phyloP scores from a whole-genome alignment of 2,329 filamentous ascomycete species.

The Exophiala phaeomuriformis region DNA sequence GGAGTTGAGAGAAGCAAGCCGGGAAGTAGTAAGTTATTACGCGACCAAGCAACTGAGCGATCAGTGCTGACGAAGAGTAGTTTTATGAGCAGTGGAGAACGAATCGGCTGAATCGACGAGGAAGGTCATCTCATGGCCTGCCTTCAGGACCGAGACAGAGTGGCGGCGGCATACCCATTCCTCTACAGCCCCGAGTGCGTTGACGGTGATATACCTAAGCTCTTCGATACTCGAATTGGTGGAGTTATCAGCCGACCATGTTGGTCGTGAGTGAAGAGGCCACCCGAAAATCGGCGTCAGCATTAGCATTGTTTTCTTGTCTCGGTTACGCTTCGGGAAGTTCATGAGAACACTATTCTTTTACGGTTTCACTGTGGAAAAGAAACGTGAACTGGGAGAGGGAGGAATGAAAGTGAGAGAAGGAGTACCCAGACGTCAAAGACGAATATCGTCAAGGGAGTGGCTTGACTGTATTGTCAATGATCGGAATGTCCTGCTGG shows the following conservation, averaged over 20 bases:
- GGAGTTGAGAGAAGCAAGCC: conserved; percentile 82
- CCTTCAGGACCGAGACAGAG: conserved; percentile 18
- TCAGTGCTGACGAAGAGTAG: conserved; percentile 27
- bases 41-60: conserved; percentile 76
- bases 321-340: too few relatives aligned
- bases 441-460: too few relatives aligned
- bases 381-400: too few relatives aligned
- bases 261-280: background rate
- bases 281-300: too few relatives aligned
- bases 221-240: background rate
- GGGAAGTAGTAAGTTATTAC: conserved; percentile 59
- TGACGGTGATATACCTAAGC: conserved; percentile 2
- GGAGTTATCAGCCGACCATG: background rate
- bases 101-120: conserved; percentile 23
- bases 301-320: too few relatives aligned
- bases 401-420: too few relatives aligned
- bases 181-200: conserved; percentile 14
- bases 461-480: too few relatives aligned
- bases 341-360: too few relatives aligned
- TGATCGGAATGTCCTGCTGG: too few relatives aligned
- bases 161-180: conserved; percentile 13
- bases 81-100: conserved; percentile 23
- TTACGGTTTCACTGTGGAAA: too few relatives aligned
- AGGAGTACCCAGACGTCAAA: too few relatives aligned
- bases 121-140: conserved; percentile 11